phyloP scores from a whole-genome alignment of 768 basidiomycete genomes.

The Hericium rajendrae region DNA sequence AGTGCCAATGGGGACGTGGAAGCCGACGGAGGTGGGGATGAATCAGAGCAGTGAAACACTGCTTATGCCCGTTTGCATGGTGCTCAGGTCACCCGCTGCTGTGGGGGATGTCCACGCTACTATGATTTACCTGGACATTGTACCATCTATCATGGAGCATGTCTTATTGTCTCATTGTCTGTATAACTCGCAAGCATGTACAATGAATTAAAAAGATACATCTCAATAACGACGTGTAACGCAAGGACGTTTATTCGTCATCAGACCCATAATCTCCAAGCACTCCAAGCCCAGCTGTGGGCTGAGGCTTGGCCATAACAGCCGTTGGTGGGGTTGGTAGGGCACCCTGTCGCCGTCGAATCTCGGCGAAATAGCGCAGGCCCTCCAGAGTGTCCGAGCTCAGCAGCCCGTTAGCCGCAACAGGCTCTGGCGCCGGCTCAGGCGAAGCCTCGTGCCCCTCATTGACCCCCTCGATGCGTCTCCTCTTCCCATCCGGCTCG shows the following conservation, averaged over 20 bases:
- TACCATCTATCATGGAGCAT: not conserved
- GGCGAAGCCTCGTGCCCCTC: slow-evolving; percentile 12
- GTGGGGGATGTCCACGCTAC: not conserved
- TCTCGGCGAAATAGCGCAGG: slow-evolving; percentile 83
- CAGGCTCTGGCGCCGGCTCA: not conserved
- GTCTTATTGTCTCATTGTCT: not conserved
- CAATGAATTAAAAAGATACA: not conserved
- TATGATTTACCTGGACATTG: not conserved
- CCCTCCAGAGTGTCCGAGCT: slow-evolving; percentile 82
- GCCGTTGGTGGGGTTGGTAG: slow-evolving; percentile 15
- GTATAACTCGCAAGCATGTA: not conserved
- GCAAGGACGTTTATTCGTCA: slow-evolving; percentile 31
- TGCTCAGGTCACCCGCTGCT: not conserved
- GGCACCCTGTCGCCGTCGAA: slow-evolving; percentile 57
- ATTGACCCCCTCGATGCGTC: slow-evolving; percentile 23
- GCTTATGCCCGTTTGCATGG: not conserved
- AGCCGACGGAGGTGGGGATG: not conserved
- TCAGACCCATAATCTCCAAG: slow-evolving; percentile 78
- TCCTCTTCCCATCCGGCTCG: slow-evolving; percentile 28
- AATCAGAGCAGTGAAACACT: not conserved
- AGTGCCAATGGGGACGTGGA: slow-evolving; percentile 4
- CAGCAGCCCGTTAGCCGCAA: slow-evolving; percentile 47
- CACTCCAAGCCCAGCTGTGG: slow-evolving; percentile 38
- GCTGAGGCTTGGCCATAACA: slow-evolving; percentile 20
- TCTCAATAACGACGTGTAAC: not conserved